Conservation (phyloP, 2,329 filamentous ascomycete species). For the Alternaria rosae region DNA sequence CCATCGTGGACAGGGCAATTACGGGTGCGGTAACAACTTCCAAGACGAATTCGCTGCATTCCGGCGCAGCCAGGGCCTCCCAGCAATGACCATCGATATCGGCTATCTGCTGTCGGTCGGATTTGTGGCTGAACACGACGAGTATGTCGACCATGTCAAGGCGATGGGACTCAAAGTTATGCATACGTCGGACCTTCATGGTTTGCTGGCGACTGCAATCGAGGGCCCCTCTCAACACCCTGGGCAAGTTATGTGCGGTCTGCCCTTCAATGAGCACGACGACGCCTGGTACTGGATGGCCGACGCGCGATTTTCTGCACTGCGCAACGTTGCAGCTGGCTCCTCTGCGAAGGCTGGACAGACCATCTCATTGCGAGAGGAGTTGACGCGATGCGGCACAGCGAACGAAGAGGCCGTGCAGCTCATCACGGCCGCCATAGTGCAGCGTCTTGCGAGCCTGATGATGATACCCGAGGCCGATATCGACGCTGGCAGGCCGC, state of each 20-base stretch:
- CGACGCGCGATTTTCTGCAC: constrained; percentile 9
- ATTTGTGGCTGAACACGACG: constrained; percentile 33
- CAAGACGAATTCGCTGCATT: constrained; percentile 30
- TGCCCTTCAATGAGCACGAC: constrained; percentile 13
- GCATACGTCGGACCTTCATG: constrained; percentile 12
- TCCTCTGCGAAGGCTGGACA: constrained; percentile 6
- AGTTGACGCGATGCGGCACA: constrained; percentile 8
- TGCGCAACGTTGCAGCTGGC: constrained; percentile 7
- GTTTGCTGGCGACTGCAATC: constrained; percentile 10
- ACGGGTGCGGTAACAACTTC: constrained; percentile 32
- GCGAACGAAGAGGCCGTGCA: constrained; percentile 9
- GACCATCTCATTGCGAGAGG: constrained; percentile 2
- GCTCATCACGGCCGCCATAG: constrained; percentile 11
- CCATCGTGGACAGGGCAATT: constrained; percentile 25
- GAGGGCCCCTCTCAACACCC: constrained; percentile 7
- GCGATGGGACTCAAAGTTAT: constrained; percentile 15
- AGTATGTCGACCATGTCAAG: constrained; percentile 14
- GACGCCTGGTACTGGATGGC: constrained; percentile 13
- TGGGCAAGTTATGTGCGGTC: constrained; percentile 13
- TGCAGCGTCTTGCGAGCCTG: constrained; percentile 12
- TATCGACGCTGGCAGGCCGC: constrained; percentile 23
- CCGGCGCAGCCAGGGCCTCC: constrained; percentile 25
- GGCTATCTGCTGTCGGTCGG: constrained; percentile 25
- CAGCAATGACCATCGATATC: constrained; percentile 48
- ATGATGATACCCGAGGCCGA: constrained; percentile 20